phyloP scores from a whole-genome alignment of 208 protist species.

The Trypanosoma cruzi region DNA sequence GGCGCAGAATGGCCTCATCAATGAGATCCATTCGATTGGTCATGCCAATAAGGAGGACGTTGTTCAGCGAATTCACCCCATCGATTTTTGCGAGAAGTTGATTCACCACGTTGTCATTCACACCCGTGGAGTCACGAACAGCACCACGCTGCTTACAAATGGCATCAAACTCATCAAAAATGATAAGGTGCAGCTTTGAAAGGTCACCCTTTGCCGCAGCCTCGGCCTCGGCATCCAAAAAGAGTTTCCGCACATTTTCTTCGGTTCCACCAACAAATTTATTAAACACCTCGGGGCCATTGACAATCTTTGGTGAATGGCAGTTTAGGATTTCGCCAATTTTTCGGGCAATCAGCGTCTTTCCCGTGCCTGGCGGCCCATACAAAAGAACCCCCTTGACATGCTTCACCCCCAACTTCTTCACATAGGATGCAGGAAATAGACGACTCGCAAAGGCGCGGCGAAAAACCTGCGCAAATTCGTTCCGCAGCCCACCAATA shows the following conservation, averaged over 20 bases:
- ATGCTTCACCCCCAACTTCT: slow-evolving; percentile 97
- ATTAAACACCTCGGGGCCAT: slow-evolving; percentile 99
- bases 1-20: slow-evolving; percentile 99
- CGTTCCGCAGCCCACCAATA: slow-evolving; percentile 95
- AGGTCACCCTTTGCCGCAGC: slow-evolving; percentile 93
- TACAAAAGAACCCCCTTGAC: slow-evolving; percentile 98
- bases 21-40: slow-evolving; percentile 99
- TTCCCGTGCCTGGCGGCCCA: slow-evolving; percentile 99
- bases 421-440: slow-evolving; percentile 93
- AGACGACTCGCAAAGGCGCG: slow-evolving; percentile 98
- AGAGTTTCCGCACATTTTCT: slow-evolving; percentile 99
- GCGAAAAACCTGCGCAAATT: slow-evolving; percentile 98
- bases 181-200: slow-evolving; percentile 99
- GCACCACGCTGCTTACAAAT: slow-evolving; percentile 98
- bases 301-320: slow-evolving; percentile 97
- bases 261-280: slow-evolving; percentile 99
- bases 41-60: slow-evolving; percentile 99
- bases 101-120: slow-evolving; percentile 99
- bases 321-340: slow-evolving; percentile 99
- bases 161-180: slow-evolving; percentile 99
- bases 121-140: slow-evolving; percentile 94
- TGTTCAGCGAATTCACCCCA: slow-evolving; percentile 98
- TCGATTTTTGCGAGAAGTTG: slow-evolving; percentile 99
- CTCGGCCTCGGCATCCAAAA: slow-evolving; percentile 97
- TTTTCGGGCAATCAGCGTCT: slow-evolving; percentile 99